A percentile compares a stretch with the other conserved stretches of the same genome.
phyloP scores from a whole-genome alignment of 495 filamentous ascomycete species.

The Parmelia sp. region DNA sequence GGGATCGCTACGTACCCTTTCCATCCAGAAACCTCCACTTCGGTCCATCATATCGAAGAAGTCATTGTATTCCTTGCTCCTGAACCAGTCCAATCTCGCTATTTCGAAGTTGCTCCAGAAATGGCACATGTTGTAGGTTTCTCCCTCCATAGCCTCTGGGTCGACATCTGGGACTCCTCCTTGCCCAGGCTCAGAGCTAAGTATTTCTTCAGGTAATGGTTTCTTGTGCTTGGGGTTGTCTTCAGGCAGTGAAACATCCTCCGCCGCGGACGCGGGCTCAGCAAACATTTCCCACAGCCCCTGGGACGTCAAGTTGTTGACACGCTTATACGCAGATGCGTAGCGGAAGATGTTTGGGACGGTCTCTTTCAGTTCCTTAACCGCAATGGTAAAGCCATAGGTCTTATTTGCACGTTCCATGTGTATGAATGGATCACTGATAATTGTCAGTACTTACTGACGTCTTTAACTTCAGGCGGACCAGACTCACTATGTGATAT shows the following conservation, averaged over 20 bases:
- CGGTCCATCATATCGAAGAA: constrained; percentile 99
- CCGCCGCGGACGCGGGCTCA: constrained; percentile 57
- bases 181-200: constrained; percentile 67
- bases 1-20: constrained; percentile 60
- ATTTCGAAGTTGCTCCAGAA: constrained; percentile 99
- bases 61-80: constrained; percentile 92
- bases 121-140: constrained; percentile 99
- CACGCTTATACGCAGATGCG: constrained; percentile 96
- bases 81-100: constrained; percentile 87
- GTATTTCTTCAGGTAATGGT: constrained; percentile 75
- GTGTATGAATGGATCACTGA: constrained; percentile 86
- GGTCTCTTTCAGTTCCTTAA: constrained; percentile 96
- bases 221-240: constrained; percentile 63
- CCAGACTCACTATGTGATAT: constrained; percentile 88
- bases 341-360: constrained; percentile 99
- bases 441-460: constrained; percentile 27
- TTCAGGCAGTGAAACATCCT: constrained; percentile 43
- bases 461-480: background rate
- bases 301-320: constrained; percentile 82
- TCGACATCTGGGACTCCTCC: constrained; percentile 73
- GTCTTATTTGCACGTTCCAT: constrained; percentile 95
- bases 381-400: constrained; percentile 97
- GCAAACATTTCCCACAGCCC: constrained; percentile 99
- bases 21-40: constrained; percentile 98
- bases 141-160: constrained; percentile 90